Evolutionary conservation across 2,329 filamentous ascomycete species (phyloP).

Genomic region (Pezicula rhizophila): DNA sequence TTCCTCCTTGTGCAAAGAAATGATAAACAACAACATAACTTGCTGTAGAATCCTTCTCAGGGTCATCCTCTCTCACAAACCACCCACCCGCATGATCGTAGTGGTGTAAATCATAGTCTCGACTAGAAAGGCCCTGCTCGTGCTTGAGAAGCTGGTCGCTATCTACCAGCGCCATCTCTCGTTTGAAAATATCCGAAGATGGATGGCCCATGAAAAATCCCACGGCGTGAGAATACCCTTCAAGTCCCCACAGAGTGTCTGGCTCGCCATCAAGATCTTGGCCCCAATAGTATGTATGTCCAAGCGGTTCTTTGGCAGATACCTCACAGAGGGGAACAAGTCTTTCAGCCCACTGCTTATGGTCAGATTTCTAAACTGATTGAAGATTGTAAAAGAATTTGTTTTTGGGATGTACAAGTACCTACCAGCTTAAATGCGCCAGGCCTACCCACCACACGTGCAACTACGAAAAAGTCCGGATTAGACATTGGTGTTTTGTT

Average conservation of each 20-base stretch:
- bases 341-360: neutral
- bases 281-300: conserved; percentile 16
- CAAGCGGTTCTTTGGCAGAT: conserved; percentile 12
- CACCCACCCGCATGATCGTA: conserved; percentile 12
- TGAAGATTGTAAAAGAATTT: neutral
- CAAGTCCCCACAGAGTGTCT: conserved; percentile 17
- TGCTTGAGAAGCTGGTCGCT: conserved; percentile 8
- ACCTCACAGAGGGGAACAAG: conserved; percentile 12
- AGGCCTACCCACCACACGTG: neutral
- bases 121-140: conserved; percentile 7
- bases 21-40: conserved; percentile 11
- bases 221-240: conserved; percentile 15
- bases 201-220: conserved; percentile 17
- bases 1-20: conserved; percentile 11
- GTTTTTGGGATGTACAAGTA: neutral
- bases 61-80: conserved; percentile 8
- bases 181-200: conserved; percentile 14
- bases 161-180: conserved; percentile 14
- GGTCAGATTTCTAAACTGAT: too few relatives aligned
- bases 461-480: neutral
- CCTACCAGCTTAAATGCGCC: neutral
- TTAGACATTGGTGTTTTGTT: neutral
- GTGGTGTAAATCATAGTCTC: conserved; percentile 16
- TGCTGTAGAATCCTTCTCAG: conserved; percentile 6
- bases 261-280: conserved; percentile 12